Evolutionary conservation across 768 basidiomycete genomes (phyloP), one percentile per base, ranked within the genome.

Genomic region (Daedaleopsis nitida): DNA sequence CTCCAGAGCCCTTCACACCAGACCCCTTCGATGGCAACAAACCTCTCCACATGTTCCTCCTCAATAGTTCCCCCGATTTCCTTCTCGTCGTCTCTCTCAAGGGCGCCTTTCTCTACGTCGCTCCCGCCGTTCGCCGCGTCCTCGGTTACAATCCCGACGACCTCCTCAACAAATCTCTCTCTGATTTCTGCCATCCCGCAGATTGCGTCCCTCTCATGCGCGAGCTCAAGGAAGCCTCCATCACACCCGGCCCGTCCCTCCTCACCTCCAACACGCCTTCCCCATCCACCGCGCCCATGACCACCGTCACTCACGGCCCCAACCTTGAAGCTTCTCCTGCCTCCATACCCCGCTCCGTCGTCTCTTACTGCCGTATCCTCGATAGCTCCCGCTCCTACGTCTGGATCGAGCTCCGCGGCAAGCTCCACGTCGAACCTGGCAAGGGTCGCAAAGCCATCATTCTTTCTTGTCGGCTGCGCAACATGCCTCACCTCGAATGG

Each of bases 361-460:
- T 94, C 70, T 78, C 98, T 13, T 83, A 98, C 39, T 98, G 94
- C 77, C 81, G 96, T 3, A 91, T 92, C 9, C 80, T 82, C 34
- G 84, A 88, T 8, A 93, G 91, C 72, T 66, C 73, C 49, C 84
- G 79, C 1, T 67, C 67, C 1, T 95, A 89, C 74, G 82, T 94
- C 19, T 99, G 96, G 96, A 79, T 98, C 16, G 94, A 97, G 72
- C 89, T 87, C 52, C 80, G 88, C n/a, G 96, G 96, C 1, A 80
- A 92, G 34, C 80, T 98, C 43, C 90, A 96, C 68, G 83, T 92
- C 58, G 96, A 99, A 76, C 89, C 94, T 0, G 94, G 94, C 1
- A 98, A 98, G 70, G 94, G 94, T 0, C 80, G 94, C 39, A 97
- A 98, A 75, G 93, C 94, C 1, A 94, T 99, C 69, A 86, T 99